Conservation (phyloP, 2,329 filamentous ascomycete species). For the Pseudogymnoascus sp. region DNA sequence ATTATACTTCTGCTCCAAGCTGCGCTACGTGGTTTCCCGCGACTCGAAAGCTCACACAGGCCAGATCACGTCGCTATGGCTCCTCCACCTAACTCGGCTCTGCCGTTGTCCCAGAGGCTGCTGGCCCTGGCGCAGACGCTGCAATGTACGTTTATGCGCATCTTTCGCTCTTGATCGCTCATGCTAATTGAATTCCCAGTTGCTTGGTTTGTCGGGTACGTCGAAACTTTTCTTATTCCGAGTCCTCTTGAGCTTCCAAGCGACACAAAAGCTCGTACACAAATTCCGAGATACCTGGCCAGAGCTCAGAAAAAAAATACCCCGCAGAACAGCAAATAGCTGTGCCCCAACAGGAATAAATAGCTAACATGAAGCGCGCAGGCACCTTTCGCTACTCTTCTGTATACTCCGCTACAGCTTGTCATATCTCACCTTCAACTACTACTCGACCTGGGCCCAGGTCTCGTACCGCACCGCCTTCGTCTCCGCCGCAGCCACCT, state of each 20-base stretch:
- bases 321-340: conserved; percentile 9
- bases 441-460: conserved; percentile 64
- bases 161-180: conserved; percentile 15
- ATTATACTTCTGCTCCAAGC: not conserved
- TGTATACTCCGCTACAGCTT: conserved; percentile 74
- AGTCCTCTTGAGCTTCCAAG: not conserved
- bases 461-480: conserved; percentile 89
- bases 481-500: conserved; percentile 79
- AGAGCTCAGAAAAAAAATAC: conserved; percentile 1
- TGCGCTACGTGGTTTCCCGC: not conserved
- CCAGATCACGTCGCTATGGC: conserved; percentile 22
- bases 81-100: conserved; percentile 26
- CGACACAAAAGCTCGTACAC: not conserved
- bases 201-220: conserved; percentile 76
- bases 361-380: conserved; percentile 31
- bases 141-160: conserved; percentile 64
- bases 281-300: conserved; percentile 2
- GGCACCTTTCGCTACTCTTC: conserved; percentile 79
- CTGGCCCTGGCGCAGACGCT: conserved; percentile 76
- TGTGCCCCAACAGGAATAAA: conserved; percentile 20
- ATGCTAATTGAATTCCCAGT: conserved; percentile 39
- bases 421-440: conserved; percentile 86
- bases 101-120: conserved; percentile 45
- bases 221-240: conserved; percentile 24
- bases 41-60: conserved; percentile 1